Conservation (phyloP, 805 yeast species). For the Kluyveromyces lactis region DNA sequence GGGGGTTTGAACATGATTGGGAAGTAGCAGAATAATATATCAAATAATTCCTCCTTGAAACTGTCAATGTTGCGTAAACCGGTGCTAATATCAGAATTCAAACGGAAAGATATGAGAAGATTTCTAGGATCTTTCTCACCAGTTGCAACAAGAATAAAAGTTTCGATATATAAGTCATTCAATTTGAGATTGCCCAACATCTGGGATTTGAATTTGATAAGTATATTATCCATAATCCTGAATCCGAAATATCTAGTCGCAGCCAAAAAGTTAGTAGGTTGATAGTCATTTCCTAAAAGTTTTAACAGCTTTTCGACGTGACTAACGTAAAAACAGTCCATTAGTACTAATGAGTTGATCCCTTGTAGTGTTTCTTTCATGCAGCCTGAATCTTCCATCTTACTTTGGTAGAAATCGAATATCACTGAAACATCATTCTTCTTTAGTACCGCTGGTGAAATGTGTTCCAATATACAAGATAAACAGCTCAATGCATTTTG, state of each 20-base stretch:
- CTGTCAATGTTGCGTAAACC: constrained; percentile 30
- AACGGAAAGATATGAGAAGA: constrained; percentile 56
- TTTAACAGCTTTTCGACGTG: constrained; percentile 33
- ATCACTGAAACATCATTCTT: constrained; percentile 34
- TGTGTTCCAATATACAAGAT: constrained; percentile 29
- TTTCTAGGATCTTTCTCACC: constrained; percentile 96
- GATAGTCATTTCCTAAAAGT: constrained; percentile 35
- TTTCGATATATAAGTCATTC: constrained; percentile 39
- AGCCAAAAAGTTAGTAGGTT: constrained; percentile 52
- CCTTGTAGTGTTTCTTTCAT: constrained; percentile 47
- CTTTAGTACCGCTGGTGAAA: constrained; percentile 26
- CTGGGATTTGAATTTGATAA: constrained; percentile 23
- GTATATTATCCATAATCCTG: constrained; percentile 34
- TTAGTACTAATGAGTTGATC: constrained; percentile 40
- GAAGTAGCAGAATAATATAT: constrained; percentile 86
- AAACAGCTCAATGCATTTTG: constrained; percentile 40
- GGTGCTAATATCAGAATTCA: constrained; percentile 41
- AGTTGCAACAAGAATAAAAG: constrained; percentile 60
- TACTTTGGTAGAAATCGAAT: constrained; percentile 48
- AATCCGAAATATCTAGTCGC: constrained; percentile 55
- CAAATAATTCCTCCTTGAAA: constrained; percentile 67
- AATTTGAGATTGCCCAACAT: constrained; percentile 14
- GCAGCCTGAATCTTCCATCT: constrained; percentile 57
- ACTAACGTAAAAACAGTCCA: constrained; percentile 39
- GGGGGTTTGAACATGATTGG: constrained; percentile 96